Base-by-base conservation (phyloP, 805 yeast species). In the Metschnikowia orientalis region DNA sequence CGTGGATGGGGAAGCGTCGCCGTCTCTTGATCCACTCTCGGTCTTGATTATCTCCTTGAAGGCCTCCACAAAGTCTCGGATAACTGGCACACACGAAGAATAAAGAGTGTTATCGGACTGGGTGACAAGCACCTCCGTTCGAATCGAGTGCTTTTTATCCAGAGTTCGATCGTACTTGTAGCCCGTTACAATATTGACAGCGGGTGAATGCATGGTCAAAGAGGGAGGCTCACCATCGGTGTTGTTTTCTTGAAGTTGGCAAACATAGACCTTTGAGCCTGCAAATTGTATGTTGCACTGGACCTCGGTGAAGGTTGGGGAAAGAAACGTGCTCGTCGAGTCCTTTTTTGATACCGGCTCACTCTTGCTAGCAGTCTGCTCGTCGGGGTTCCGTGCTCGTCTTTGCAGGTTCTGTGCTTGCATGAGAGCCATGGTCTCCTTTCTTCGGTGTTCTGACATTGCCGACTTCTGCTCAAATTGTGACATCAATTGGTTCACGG, bases 11-110 rank as follows among this genome's bases (percentile, higher is more conserved):
- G 14, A 28, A n/a, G 32, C 11, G 18, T 24, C 24, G 26, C 7
- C 29, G 2, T 12, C 23, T 7, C 18, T 32, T 4, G 26, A 14
- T n/a, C n/a, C 20, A 2, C 33, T 18, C 24, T 35, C n/a, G 11
- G 51, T 48, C 8, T 59, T 60, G 54, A 81, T 64, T 53, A 77
- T 63, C 8, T 57, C 53, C 43, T 74, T 72, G 22, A 73, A 42
- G 8, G 78, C 70, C 10, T 64, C 59, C 9, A 69, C 59, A 32
- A 87, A 62, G 35, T 81, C 92, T 25, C 66, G 54, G 3, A 87
- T 48, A 4, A 85, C 80, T 0, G 95, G 95, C 21, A 87, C 87
- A 55, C 95, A 86, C 0, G 77, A 63, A 0, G 95, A 75, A 36
- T 73, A 71, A 3, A 92, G 48, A 0, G 69, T 70, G 49, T 92